Base-by-base conservation (phyloP, 2,329 filamentous ascomycete genomes). In the Xylaria sp. region DNA sequence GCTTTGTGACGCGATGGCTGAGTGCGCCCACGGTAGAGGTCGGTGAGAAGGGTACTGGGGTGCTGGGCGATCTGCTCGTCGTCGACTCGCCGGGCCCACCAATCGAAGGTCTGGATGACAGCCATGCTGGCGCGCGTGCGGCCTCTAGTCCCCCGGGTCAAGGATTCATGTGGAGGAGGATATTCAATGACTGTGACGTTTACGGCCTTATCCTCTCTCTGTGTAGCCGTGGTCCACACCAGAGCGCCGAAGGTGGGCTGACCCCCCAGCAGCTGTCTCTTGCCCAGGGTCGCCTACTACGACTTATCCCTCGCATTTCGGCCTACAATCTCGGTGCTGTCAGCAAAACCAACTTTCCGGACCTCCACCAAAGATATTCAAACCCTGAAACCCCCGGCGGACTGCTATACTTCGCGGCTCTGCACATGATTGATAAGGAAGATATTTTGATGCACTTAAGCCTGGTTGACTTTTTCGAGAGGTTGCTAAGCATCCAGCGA, bases 1-100 rank as follows among this genome's bases (percentile, higher is more conserved):
- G 81, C 12, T 81, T 89, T 48, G 57, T 90, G 39, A 77, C 78
- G 12, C 79, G 81, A 65, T 90, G 89, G 88, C 80, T 90, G 1
- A 81, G 82, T 28, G 82, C 83, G 6, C 83, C 85, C 0, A 80
- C 87, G 51, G 86, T 88, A 6, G 85, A 85, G 62, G 87, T 90
- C 2, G 88, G 86, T 12, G 86, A 89, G 75, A 84, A 82, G 39
- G 87, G 84, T 1, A 81, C 81, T 1, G 82, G 79, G 60, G 83
- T 86, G 1, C 76, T 91, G 2, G 84, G 84, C 1, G 84, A 87
- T 71, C 76, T 90, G 44, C 81, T 90, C 3, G 84, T 88, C 59
- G 80, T 84, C 7, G 88, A 90, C 77, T 88, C 85, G 71, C 82
- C 84, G 10, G 72, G 81, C 15, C 79, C 73, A 20, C 78, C 77